These are phyloP conservation scores for Malassezia arunalokei DNA, from an alignment of 1,284 basidiomycete species.

Conservation along the genomic window DNA sequence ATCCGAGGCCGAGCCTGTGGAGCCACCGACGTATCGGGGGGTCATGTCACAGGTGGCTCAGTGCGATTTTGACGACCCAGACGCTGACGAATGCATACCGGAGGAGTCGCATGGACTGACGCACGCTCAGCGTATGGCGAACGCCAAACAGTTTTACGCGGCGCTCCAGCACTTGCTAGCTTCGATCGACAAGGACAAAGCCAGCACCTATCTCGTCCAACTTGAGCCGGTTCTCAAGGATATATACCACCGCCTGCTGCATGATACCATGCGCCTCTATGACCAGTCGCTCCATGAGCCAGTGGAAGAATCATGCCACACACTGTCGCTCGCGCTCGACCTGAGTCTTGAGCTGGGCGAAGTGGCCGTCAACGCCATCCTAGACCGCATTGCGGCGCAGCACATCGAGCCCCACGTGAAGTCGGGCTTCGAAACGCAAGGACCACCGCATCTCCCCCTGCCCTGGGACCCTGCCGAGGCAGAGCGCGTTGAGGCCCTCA, in stretches of 20 bases:
- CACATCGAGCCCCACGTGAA: not conserved
- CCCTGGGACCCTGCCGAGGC: not conserved
- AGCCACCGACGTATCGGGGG: not conserved
- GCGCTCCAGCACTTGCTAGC: not conserved
- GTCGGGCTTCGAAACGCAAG: not conserved
- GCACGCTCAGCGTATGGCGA: not conserved
- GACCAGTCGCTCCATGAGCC: not conserved
- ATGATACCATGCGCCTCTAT: not conserved
- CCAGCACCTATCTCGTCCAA: not conserved
- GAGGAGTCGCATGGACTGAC: not conserved
- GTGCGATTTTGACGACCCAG: not conserved
- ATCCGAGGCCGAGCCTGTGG: not conserved
- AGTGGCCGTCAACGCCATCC: not conserved
- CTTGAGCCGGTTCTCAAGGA: not conserved
- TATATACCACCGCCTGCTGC: not conserved
- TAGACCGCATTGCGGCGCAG: not conserved
- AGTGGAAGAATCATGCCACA: not conserved
- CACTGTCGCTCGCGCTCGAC: not conserved
- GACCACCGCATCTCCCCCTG: not conserved
- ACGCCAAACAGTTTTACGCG: not conserved
- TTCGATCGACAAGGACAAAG: not conserved
- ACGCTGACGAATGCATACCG: not conserved
- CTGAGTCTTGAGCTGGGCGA: slow-evolving; percentile 1
- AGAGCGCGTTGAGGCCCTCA: not conserved
- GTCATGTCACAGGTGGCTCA: not conserved